Conservation (phyloP, 2,329 filamentous ascomycete genomes). For the Penicillium thymicola region DNA sequence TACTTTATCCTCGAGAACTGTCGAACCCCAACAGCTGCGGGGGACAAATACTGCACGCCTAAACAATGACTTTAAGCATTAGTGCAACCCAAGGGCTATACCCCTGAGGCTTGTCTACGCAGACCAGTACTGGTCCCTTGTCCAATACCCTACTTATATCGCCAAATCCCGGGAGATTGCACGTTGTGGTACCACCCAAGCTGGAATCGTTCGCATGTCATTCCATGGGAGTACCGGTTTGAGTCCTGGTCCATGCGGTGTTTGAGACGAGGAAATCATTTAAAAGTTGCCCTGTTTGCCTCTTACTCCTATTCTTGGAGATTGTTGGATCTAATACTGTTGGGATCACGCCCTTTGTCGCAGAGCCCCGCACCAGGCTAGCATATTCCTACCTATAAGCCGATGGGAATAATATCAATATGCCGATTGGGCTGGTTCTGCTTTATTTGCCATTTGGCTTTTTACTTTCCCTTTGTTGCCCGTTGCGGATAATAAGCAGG, state of each 20-base stretch:
- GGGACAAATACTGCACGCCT: neutral
- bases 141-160: neutral
- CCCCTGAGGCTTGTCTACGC: neutral
- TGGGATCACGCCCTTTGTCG: neutral
- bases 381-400: neutral
- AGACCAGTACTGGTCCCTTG: neutral
- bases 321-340: neutral
- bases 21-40: neutral
- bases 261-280: neutral
- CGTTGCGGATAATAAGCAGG: neutral
- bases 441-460: neutral
- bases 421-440: neutral
- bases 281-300: neutral
- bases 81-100: neutral
- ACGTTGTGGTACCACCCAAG: neutral
- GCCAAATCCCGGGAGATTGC: neutral
- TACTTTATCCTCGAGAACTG: neutral
- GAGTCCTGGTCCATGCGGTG: neutral
- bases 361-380: neutral
- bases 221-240: neutral
- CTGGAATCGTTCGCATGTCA: neutral
- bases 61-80: neutral
- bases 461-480: neutral
- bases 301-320: neutral
- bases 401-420: neutral